phyloP scores from a whole-genome alignment of 2,329 filamentous ascomycete species.

The Fusarium goolgardi region DNA sequence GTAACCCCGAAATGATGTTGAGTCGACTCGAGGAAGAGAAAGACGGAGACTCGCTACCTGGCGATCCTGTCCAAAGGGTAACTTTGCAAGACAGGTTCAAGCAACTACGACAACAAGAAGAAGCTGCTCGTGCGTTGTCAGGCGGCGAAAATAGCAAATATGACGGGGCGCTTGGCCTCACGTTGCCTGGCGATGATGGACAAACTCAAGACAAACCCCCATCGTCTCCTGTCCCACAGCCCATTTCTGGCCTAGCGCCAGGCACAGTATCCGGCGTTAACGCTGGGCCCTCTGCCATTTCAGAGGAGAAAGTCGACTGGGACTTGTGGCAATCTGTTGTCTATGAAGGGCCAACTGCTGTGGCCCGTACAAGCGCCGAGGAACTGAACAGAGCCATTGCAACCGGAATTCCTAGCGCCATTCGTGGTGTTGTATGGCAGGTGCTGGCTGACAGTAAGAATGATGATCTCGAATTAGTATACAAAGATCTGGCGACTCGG shows the following conservation, averaged over 20 bases:
- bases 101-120: constrained; percentile 78
- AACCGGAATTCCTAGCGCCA: constrained; percentile 91
- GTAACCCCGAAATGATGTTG: constrained; percentile 84
- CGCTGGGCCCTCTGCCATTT: constrained; percentile 76
- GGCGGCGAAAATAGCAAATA: constrained; percentile 65
- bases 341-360: constrained; percentile 89
- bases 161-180: constrained; percentile 44
- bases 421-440: constrained; percentile 99
- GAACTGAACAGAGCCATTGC: constrained; percentile 92
- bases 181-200: constrained; percentile 43
- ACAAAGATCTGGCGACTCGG: constrained; percentile 80
- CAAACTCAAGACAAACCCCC: constrained; percentile 50
- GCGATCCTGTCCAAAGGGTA: constrained; percentile 62
- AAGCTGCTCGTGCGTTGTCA: constrained; percentile 65
- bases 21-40: constrained; percentile 79
- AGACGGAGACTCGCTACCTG: constrained; percentile 61
- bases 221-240: constrained; percentile 66
- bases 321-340: constrained; percentile 97
- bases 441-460: constrained; percentile 96
- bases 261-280: constrained; percentile 87
- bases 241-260: constrained; percentile 79
- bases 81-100: constrained; percentile 85
- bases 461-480: constrained; percentile 87
- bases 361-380: constrained; percentile 87
- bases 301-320: constrained; percentile 90